phyloP scores from a whole-genome alignment of 2,329 filamentous ascomycete species.

The Verticillium alfalfae region DNA sequence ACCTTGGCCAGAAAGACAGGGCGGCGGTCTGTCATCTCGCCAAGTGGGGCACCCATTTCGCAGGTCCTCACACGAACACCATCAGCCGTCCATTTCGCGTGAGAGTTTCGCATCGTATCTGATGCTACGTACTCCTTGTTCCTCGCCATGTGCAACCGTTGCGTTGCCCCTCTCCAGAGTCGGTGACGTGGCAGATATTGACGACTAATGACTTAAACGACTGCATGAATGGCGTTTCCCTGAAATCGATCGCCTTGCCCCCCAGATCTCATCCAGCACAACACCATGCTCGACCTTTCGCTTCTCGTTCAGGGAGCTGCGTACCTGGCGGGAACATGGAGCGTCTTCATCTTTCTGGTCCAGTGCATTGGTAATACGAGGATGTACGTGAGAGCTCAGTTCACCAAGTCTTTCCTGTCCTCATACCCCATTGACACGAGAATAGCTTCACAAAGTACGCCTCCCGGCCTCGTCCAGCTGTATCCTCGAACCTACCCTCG shows the following conservation, averaged over 20 bases:
- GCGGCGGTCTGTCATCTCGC: not conserved
- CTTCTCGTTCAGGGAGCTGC: slow-evolving; percentile 31
- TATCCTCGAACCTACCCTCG: slow-evolving; percentile 43
- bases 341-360: slow-evolving; percentile 43
- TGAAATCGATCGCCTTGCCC: not conserved
- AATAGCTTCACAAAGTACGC: slow-evolving; percentile 49
- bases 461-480: slow-evolving; percentile 36
- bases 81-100: not conserved
- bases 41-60: not conserved
- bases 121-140: not conserved
- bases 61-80: not conserved
- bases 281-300: slow-evolving; percentile 12
- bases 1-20: too few species aligned
- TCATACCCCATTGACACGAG: not conserved
- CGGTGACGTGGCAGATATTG: not conserved
- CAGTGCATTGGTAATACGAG: slow-evolving; percentile 51
- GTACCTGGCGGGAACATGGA: slow-evolving; percentile 47
- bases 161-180: not conserved
- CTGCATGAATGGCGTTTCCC: not conserved
- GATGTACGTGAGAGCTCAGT: slow-evolving; percentile 35
- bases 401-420: not conserved
- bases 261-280: not conserved
- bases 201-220: not conserved
- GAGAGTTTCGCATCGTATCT: not conserved
- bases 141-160: not conserved